Evolutionary conservation across 345 rosid species (phyloP).

Genomic region (Acer negundo): DNA sequence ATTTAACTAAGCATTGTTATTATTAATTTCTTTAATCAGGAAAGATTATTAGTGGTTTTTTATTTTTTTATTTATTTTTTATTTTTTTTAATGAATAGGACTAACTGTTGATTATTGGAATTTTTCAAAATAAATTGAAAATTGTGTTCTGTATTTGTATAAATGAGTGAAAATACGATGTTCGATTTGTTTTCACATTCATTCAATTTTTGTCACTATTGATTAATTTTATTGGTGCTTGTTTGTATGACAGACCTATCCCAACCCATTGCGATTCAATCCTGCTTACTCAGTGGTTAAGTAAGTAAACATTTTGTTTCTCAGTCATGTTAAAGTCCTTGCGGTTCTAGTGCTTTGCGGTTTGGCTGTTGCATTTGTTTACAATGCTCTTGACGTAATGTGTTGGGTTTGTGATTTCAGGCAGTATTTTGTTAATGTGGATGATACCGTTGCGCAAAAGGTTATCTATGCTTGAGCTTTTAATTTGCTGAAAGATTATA

Average conservation of each 20-base stretch:
- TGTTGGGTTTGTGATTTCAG: slow-evolving; percentile 37
- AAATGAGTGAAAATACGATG: too few species aligned
- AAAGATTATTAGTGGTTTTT: too few species aligned
- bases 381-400: background rate
- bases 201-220: too few species aligned
- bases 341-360: background rate
- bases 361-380: background rate
- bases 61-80: too few species aligned
- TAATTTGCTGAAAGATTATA: background rate
- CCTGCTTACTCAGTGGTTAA: slow-evolving; percentile 68
- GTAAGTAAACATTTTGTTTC: slow-evolving; percentile 35
- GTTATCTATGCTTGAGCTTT: slow-evolving; percentile 31
- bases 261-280: slow-evolving; percentile 62
- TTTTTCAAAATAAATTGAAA: too few species aligned
- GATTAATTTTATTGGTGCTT: background rate
- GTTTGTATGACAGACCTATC: slow-evolving; percentile 47
- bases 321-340: background rate
- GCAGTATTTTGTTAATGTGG: slow-evolving; percentile 86
- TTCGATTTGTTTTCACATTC: too few species aligned
- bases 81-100: too few species aligned
- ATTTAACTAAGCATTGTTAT: too few species aligned
- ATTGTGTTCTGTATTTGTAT: too few species aligned
- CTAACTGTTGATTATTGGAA: too few species aligned
- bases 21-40: too few species aligned
- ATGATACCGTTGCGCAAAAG: slow-evolving; percentile 78